phyloP scores from a whole-genome alignment of 257 asterid species.

The Catharanthus roseus region DNA sequence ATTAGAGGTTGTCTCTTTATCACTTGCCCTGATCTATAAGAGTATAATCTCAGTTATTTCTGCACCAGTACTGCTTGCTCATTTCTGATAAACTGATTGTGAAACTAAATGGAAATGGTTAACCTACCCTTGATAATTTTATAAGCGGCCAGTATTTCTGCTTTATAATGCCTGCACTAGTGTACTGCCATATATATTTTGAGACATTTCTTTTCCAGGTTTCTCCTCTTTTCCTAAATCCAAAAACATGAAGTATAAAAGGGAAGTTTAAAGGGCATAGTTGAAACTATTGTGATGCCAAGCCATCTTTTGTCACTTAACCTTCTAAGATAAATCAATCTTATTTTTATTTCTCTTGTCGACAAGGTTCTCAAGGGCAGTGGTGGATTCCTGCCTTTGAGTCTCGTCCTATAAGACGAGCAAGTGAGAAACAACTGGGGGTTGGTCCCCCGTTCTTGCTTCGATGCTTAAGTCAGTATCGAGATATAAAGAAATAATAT shows the following conservation, averaged over 20 bases:
- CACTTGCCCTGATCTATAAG: neutral
- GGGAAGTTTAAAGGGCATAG: neutral
- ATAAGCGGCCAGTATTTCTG: neutral
- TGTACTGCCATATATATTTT: neutral
- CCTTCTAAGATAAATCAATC: neutral
- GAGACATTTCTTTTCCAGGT: neutral
- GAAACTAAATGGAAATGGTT: neutral
- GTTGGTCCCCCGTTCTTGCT: too few species aligned
- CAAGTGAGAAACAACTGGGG: too few species aligned
- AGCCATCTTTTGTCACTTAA: neutral
- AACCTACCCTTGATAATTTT: neutral
- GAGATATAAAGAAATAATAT: too few species aligned
- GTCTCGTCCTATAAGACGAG: too few species aligned
- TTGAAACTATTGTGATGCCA: neutral
- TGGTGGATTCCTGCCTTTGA: too few species aligned
- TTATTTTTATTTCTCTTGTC: neutral
- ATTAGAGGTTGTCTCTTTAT: conserved; percentile 26
- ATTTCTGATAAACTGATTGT: neutral
- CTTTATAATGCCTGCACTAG: neutral
- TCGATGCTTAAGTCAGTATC: too few species aligned
- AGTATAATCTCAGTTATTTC: neutral
- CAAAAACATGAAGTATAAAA: neutral
- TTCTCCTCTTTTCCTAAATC: neutral
- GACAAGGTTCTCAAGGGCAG: neutral
- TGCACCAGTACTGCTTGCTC: neutral